Percentiles rank a stretch among this genome's conserved stretches.
Evolutionary conservation across 352 stramenopile genomes (phyloP).

Genomic region (Phytophthora cactorum): DNA sequence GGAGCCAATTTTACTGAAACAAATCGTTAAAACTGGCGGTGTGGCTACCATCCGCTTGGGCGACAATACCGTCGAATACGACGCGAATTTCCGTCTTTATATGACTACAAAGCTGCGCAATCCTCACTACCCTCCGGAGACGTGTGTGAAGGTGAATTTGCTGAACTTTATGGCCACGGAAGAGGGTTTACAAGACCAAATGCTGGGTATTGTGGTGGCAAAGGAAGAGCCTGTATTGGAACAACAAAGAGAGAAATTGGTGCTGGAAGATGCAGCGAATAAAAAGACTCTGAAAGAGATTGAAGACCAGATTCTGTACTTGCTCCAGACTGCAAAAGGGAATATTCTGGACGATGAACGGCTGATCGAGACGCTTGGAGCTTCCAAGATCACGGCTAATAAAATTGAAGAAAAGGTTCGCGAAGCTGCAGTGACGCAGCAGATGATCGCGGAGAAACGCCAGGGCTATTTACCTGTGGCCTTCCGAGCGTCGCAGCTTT

Average conservation of each 20-base stretch:
- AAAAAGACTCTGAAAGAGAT: constrained; percentile 96
- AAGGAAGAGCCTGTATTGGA: constrained; percentile 94
- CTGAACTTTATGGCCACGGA: constrained; percentile 97
- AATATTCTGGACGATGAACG: constrained; percentile 97
- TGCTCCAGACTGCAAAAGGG: constrained; percentile 92
- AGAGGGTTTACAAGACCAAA: constrained; percentile 95
- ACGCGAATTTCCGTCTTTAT: constrained; percentile 93
- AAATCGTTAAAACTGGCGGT: constrained; percentile 91
- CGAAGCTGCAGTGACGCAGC: constrained; percentile 91
- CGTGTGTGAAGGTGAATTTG: constrained; percentile 97
- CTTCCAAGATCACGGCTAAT: constrained; percentile 94
- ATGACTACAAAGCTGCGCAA: constrained; percentile 96
- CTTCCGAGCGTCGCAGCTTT: constrained; percentile 91
- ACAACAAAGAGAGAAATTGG: constrained; percentile 91
- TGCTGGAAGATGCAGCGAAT: constrained; percentile 94
- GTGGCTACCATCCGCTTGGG: constrained; percentile 92
- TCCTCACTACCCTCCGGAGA: constrained; percentile 94
- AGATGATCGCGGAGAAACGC: constrained; percentile 93
- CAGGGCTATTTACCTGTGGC: constrained; percentile 93
- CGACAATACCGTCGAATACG: constrained; percentile 95
- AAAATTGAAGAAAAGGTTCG: constrained; percentile 95
- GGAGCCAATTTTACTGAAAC: constrained; percentile 94
- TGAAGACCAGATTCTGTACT: constrained; percentile 95
- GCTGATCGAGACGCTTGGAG: constrained; percentile 94
- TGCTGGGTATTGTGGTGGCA: constrained; percentile 95